phyloP scores from a whole-genome alignment of 2,329 filamentous ascomycete genomes.

The Trichoderma guizhouense region DNA sequence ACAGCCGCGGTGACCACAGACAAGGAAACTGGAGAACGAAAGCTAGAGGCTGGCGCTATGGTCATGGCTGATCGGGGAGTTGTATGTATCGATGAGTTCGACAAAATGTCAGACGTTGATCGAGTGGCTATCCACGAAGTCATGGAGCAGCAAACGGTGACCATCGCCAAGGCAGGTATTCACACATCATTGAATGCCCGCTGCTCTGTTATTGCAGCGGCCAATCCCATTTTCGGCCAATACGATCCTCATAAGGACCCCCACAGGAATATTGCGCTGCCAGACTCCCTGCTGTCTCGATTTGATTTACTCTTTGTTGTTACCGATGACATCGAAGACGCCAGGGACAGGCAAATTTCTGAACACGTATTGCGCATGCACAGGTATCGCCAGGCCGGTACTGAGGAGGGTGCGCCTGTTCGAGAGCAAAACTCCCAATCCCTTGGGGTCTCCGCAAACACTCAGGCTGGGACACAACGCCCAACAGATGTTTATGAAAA shows the following conservation, averaged over 20 bases:
- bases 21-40: constrained; percentile 93
- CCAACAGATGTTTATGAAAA: constrained; percentile 93
- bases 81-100: constrained; percentile 98
- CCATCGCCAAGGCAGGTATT: constrained; percentile 97
- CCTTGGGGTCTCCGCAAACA: constrained; percentile 81
- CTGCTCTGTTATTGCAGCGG: constrained; percentile 93
- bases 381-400: constrained; percentile 85
- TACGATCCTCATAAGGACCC: constrained; percentile 99
- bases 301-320: constrained; percentile 98
- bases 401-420: constrained; percentile 90
- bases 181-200: constrained; percentile 96
- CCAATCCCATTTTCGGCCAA: constrained; percentile 96
- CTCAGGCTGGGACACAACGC: constrained; percentile 66
- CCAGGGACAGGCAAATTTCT: constrained; percentile 83
- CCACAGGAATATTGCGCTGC: constrained; percentile 96
- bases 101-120: constrained; percentile 99
- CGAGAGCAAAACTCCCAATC: constrained; percentile 82
- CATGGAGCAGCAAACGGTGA: constrained; percentile 99
- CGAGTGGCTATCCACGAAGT: constrained; percentile 99
- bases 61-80: constrained; percentile 95
- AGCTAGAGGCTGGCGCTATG: constrained; percentile 97
- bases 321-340: constrained; percentile 96
- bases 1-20: constrained; percentile 95
- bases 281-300: constrained; percentile 93
- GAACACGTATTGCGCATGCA: constrained; percentile 98